Evolutionary conservation across 768 basidiomycete genomes (phyloP).

Genomic region (Strobilomyces echinocephalus): DNA sequence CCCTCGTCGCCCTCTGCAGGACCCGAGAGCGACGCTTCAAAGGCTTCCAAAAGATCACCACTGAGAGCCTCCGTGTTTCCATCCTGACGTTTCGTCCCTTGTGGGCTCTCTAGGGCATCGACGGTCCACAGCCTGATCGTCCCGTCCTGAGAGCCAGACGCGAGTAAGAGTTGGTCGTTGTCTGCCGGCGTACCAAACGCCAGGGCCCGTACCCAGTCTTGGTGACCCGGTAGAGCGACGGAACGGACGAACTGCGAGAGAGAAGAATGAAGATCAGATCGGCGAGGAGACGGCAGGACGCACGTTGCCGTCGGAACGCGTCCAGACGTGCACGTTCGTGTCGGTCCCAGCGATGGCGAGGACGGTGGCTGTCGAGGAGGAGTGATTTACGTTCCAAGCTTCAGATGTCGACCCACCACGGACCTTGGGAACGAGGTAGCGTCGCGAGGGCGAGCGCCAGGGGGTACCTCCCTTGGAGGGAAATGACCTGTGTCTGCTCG

Average conservation of each 20-base stretch:
- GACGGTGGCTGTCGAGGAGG: conserved; percentile 43
- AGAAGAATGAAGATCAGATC: neutral
- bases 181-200: conserved; percentile 47
- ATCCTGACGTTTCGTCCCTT: conserved; percentile 12
- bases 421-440: conserved; percentile 70
- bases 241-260: conserved; percentile 52
- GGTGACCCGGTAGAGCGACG: conserved; percentile 71
- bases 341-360: conserved; percentile 88
- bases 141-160: conserved; percentile 93
- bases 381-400: neutral
- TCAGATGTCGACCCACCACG: conserved; percentile 11
- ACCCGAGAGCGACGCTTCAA: conserved; percentile 77
- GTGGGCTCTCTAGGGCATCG: conserved; percentile 36
- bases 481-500: conserved; percentile 52
- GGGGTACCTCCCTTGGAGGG: conserved; percentile 67
- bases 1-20: conserved; percentile 72
- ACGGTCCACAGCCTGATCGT: conserved; percentile 94
- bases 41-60: conserved; percentile 81
- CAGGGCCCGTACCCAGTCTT: conserved; percentile 91
- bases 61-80: conserved; percentile 34
- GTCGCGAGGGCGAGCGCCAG: conserved; percentile 58
- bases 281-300: conserved; percentile 15
- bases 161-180: conserved; percentile 58
- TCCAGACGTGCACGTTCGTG: conserved; percentile 71
- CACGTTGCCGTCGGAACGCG: conserved; percentile 56